These are phyloP conservation scores for Millerozyma miso DNA, from an alignment of 805 yeast genomes.

Conservation along the genomic window DNA sequence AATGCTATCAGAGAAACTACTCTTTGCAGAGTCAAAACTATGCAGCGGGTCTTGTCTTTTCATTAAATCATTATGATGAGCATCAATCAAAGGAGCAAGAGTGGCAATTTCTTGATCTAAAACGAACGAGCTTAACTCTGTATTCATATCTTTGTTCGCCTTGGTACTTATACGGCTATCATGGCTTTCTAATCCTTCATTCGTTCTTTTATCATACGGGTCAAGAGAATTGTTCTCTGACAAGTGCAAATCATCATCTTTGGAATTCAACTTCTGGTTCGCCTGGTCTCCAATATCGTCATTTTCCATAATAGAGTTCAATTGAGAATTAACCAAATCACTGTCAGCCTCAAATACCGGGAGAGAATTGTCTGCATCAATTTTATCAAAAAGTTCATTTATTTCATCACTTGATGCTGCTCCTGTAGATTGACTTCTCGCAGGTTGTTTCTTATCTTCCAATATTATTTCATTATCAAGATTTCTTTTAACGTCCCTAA, in stretches of 20 bases:
- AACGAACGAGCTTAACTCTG: slow-evolving; percentile 26
- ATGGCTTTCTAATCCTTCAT: slow-evolving; percentile 2
- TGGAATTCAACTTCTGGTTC: background rate
- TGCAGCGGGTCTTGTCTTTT: slow-evolving; percentile 2
- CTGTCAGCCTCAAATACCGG: slow-evolving; percentile 26
- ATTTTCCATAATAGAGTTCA: slow-evolving; percentile 26
- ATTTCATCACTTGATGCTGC: slow-evolving; percentile 38
- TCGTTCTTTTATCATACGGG: background rate
- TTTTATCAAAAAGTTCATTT: slow-evolving; percentile 30
- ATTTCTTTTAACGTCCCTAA: background rate
- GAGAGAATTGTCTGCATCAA: slow-evolving; percentile 29
- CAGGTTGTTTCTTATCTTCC: background rate
- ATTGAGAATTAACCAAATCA: slow-evolving; percentile 28
- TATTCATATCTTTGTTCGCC: slow-evolving; percentile 6
- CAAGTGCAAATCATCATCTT: background rate
- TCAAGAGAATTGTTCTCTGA: background rate
- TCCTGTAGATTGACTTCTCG: slow-evolving; percentile 20
- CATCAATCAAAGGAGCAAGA: slow-evolving; percentile 36
- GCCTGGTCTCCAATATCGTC: slow-evolving; percentile 7
- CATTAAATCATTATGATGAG: slow-evolving; percentile 26
- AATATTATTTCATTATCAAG: too few species aligned
- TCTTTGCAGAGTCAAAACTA: slow-evolving; percentile 15
- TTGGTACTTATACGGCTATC: slow-evolving; percentile 6
- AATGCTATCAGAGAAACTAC: slow-evolving; percentile 9
- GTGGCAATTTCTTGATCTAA: slow-evolving; percentile 40